phyloP scores from a whole-genome alignment of 2,329 filamentous ascomycete species.

The Calycina marina region DNA sequence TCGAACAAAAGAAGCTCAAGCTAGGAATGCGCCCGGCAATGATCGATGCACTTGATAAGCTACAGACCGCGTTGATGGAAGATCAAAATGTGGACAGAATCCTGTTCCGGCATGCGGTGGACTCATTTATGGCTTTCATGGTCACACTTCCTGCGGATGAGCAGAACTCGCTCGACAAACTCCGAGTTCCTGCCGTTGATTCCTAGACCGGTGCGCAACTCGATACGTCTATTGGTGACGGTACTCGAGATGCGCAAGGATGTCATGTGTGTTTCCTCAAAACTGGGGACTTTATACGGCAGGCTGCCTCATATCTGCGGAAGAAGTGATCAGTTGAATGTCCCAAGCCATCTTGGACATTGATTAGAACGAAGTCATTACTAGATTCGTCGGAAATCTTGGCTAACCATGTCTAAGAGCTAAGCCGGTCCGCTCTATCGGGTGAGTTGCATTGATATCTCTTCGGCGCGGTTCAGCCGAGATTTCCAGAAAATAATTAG shows the following conservation, averaged over 20 bases:
- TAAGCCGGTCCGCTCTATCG: no score
- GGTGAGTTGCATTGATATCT: no score
- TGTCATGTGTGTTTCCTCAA: conserved; percentile 9
- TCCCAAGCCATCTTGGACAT: no score
- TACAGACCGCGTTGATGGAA: conserved; percentile 6
- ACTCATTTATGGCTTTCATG: conserved; percentile 8
- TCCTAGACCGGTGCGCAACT: conserved; percentile 7
- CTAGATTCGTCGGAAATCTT: no score
- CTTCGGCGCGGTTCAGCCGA: no score
- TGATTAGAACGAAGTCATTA: no score
- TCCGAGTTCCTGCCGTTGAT: conserved; percentile 8
- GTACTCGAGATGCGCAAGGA: conserved; percentile 6
- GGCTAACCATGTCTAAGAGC: no score
- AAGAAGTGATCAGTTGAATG: not conserved
- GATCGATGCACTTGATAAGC: conserved; percentile 7
- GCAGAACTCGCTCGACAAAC: conserved; percentile 5
- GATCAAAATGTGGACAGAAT: conserved; percentile 8
- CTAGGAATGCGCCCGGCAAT: conserved; percentile 6
- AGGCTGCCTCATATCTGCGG: not conserved
- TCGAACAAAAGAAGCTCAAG: conserved; percentile 7
- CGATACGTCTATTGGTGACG: conserved; percentile 7
- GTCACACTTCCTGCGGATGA: conserved; percentile 7
- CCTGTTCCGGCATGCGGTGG: conserved; percentile 5
- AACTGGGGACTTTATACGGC: conserved; percentile 4
- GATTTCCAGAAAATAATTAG: no score